A percentile compares a stretch with the other conserved stretches of the same genome.
These are phyloP conservation scores for Biscutella auriculata DNA, from an alignment of 441 rosid species.

Conservation along the genomic window DNA sequence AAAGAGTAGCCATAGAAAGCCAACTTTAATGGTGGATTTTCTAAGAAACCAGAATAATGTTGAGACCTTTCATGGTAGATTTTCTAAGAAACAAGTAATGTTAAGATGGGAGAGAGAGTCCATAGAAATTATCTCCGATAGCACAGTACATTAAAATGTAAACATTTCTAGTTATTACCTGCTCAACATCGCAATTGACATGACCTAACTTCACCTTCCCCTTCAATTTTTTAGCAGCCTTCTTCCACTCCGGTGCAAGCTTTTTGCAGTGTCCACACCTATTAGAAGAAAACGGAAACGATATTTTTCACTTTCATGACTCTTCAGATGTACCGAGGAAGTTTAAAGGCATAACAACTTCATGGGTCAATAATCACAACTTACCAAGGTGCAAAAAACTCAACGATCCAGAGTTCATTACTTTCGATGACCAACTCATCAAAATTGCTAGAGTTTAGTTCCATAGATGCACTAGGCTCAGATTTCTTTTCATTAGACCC, in stretches of 20 bases:
- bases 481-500: slow-evolving; percentile 31
- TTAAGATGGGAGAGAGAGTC: not conserved
- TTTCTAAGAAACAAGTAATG: too few relatives aligned
- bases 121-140: not conserved
- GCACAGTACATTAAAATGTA: not conserved
- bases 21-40: not conserved
- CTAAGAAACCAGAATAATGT: not conserved
- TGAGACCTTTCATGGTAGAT: not conserved
- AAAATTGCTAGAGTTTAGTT: slow-evolving; percentile 71
- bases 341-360: not conserved
- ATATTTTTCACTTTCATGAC: not conserved
- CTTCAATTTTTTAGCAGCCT: slow-evolving; percentile 83
- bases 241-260: slow-evolving; percentile 97
- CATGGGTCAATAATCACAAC: slow-evolving; percentile 11
- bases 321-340: not conserved
- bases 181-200: slow-evolving; percentile 82
- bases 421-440: slow-evolving; percentile 89
- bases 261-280: slow-evolving; percentile 99
- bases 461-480: slow-evolving; percentile 62
- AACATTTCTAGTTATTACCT: slow-evolving; percentile 33
- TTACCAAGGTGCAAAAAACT: slow-evolving; percentile 97
- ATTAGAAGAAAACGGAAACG: not conserved
- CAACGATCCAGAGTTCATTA: slow-evolving; percentile 93
- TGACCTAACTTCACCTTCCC: slow-evolving; percentile 98
- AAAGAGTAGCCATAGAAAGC: not conserved